Evolutionary conservation across 805 yeast species (phyloP), one percentile per base, ranked within the genome.

Genomic region (Candida qinlingensis): DNA sequence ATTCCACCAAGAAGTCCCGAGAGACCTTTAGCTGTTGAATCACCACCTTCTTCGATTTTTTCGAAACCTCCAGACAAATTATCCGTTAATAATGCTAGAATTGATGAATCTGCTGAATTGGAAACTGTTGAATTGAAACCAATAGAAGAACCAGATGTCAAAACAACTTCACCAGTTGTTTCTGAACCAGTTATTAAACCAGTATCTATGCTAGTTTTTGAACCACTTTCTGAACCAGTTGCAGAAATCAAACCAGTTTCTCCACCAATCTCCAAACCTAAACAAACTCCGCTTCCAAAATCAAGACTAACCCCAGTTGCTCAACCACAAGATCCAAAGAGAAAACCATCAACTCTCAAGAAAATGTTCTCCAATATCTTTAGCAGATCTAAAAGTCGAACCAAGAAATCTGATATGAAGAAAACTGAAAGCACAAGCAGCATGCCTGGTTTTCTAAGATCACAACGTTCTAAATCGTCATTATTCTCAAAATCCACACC

Each of bases 311-410:
- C 38, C 6, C n/a, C 37, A 9, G n/a, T 34, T 11, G n/a, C 38
- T 36, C n/a, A 25, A 13, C n/a, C 38, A 6, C 38, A 11, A 7
- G 11, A 31, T 28, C 13, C 41, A 28, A 37, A 58, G 38, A 54
- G 56, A 40, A 56, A 55, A 35, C 57, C 56, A 38, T 59, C 64
- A 3, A 42, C 52, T 1, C 36, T 61, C 41, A 61, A 52, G 43
- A 52, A 54, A 45, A 43, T 61, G 37, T 55, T 60, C 43, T 46
- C 56, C 3, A 55, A 42, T 26, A 4, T 50, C 4, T 38, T 45
- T 5, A 46, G 46, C 40, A 49, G 40, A 39, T 42, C 55, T 3
- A 50, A 42, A 7, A 41, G 34, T 11, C 19, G 19, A 19, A 11
- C n/a, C 5, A 41, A 19, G 37, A 33, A 33, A 8, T 13, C 6